phyloP scores from a whole-genome alignment of 768 basidiomycete species.

The Amanita molliuscula region DNA sequence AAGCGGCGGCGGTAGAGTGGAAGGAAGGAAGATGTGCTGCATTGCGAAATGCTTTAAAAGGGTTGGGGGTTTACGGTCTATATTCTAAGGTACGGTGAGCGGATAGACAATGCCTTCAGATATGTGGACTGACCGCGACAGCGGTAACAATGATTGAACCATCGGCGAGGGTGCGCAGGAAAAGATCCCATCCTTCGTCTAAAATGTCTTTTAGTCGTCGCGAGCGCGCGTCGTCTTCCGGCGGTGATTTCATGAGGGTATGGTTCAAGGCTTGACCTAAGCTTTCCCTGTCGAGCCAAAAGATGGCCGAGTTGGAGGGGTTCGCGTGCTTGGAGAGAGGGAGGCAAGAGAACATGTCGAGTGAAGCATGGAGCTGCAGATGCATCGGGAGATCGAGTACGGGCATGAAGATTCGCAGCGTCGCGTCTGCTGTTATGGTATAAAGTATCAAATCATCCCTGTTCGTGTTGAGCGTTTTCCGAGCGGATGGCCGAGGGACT shows the following conservation, averaged over 20 bases:
- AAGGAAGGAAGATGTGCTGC: conserved; percentile 50
- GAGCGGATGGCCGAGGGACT: conserved; percentile 7
- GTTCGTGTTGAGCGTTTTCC: conserved; percentile 2
- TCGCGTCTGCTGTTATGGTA: conserved; percentile 75
- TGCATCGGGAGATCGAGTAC: conserved; percentile 79
- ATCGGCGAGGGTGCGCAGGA: conserved; percentile 60
- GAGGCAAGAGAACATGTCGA: conserved; percentile 62
- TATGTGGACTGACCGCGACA: conserved; percentile 45
- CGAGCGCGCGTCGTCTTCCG: conserved; percentile 34
- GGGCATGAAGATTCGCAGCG: conserved; percentile 77
- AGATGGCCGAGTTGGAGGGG: conserved; percentile 37
- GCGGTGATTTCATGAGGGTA: conserved; percentile 23
- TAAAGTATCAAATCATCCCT: conserved; percentile 76
- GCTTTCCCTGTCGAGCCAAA: conserved; percentile 60
- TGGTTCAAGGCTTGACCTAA: conserved; percentile 37
- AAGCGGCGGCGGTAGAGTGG: conserved; percentile 32
- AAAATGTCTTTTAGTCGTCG: conserved; percentile 50
- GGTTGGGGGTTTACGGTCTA: conserved; percentile 83
- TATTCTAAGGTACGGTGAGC: conserved; percentile 43
- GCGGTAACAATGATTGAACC: conserved; percentile 68
- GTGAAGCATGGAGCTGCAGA: conserved; percentile 73
- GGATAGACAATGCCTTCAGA: background rate
- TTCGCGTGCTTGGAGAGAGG: conserved; percentile 24
- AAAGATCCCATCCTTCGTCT: conserved; percentile 72
- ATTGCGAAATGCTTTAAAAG: conserved; percentile 67